Base-by-base conservation (phyloP, 805 yeast genomes). In the Ogataea allantospora region DNA sequence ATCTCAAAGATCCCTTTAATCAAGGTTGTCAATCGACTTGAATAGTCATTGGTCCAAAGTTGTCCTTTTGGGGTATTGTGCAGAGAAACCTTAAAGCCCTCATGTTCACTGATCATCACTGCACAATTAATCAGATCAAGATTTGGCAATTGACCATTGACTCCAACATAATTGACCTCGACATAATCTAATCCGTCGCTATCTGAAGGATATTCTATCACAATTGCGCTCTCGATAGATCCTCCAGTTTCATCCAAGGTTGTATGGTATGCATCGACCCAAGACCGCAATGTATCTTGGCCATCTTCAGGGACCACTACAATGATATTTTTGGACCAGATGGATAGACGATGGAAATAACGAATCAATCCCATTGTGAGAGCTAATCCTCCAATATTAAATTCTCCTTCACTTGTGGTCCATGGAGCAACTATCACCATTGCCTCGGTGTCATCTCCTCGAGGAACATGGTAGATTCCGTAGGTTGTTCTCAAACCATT, bases 391-490 rank as follows among this genome's bases (percentile, higher is more conserved):
- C 95, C 95, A 41, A 78, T 70, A 58, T 93, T 93, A 53, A 65
- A 68, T 35, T 71, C 69, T 2, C 75, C 77, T 32, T 80, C 85
- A 5, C 78, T 63, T 37, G 85, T 86, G 33, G 55, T 60, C 91
- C 96, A 93, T 0, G 98, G 97, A 6, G 93, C 88, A 7, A 81
- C 84, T 30, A 93, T 60, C 1, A 89, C 95, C 77, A 93, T 82
- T 0, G 97, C 87, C 61, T 93, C 99, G 1, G 98, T 88, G 43
- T 89, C 93, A 53, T 91, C 98, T 18, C 97, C 97, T 45, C 96
- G 68, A 7, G 98, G 95, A 0, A 96, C 93, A 55, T 87, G 95
- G 62, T 85, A 72, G 4, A 89, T 76, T 0, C 88, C 95, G 58
- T 91, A 93, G 24, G 86, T 39, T 1, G 59, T 57, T 6, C 45